These are phyloP conservation scores for Colletotrichum sp. DNA, from an alignment of 2,329 filamentous ascomycete genomes.

Conservation along the genomic window DNA sequence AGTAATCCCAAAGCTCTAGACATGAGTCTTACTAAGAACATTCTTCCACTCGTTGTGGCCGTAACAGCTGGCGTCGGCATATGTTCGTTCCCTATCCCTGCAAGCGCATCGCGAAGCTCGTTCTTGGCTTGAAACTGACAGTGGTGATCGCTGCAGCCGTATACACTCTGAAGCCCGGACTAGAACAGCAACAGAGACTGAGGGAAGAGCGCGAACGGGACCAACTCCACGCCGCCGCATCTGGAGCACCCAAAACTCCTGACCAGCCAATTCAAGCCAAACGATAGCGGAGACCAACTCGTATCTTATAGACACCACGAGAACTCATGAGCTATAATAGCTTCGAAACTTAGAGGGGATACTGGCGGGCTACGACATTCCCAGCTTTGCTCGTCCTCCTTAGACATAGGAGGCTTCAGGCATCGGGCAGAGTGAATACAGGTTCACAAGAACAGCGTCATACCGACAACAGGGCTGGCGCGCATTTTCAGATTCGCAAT, in stretches of 20 bases:
- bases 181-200: slow-evolving; percentile 10
- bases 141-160: neutral
- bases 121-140: neutral
- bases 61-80: slow-evolving; percentile 10
- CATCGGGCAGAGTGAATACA: neutral
- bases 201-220: neutral
- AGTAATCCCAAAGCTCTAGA: neutral
- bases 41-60: slow-evolving; percentile 2
- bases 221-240: neutral
- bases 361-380: neutral
- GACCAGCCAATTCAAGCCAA: neutral
- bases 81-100: neutral
- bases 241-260: neutral
- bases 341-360: neutral
- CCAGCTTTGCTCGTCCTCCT: neutral
- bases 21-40: slow-evolving; percentile 10
- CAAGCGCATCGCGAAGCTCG: neutral
- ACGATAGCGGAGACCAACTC: neutral
- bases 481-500: neutral
- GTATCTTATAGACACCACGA: neutral
- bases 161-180: slow-evolving; percentile 7
- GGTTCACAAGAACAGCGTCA: neutral
- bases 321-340: neutral
- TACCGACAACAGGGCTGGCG: neutral
- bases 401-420: neutral